Evolutionary conservation across 73 alveolate species (phyloP).

Genomic region (Paramecium biaurelia): DNA sequence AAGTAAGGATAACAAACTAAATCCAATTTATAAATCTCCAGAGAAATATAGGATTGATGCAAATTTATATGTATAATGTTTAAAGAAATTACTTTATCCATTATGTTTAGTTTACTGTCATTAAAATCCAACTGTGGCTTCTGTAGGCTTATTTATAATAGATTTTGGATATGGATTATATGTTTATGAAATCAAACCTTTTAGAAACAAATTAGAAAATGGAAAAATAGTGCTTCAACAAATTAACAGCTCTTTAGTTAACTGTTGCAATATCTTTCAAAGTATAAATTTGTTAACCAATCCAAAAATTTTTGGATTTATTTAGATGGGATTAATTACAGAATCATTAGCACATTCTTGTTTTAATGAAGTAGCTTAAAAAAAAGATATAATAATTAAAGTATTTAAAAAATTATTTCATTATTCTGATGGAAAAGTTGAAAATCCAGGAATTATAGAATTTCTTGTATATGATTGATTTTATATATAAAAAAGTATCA

Average conservation of each 20-base stretch:
- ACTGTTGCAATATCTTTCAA: neutral
- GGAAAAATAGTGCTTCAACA: neutral
- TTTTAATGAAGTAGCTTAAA: neutral
- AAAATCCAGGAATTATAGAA: neutral
- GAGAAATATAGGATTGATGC: neutral
- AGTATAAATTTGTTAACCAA: neutral
- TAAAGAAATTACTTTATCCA: neutral
- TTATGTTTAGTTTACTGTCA: neutral
- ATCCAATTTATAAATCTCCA: neutral
- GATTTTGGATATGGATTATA: neutral
- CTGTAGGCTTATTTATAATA: neutral
- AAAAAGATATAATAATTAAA: neutral
- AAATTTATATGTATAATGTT: neutral
- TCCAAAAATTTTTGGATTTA: neutral
- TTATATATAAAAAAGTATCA: neutral
- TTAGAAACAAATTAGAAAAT: neutral
- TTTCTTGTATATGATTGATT: neutral
- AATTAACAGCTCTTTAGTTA: neutral
- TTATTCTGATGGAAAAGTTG: neutral
- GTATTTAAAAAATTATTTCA: neutral
- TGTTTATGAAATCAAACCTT: neutral
- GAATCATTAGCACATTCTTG: neutral
- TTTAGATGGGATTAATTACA: neutral
- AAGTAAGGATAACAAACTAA: neutral
- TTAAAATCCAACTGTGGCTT: neutral